Conservation (phyloP, 2,329 filamentous ascomycete genomes). For the Didymella lethalis region DNA sequence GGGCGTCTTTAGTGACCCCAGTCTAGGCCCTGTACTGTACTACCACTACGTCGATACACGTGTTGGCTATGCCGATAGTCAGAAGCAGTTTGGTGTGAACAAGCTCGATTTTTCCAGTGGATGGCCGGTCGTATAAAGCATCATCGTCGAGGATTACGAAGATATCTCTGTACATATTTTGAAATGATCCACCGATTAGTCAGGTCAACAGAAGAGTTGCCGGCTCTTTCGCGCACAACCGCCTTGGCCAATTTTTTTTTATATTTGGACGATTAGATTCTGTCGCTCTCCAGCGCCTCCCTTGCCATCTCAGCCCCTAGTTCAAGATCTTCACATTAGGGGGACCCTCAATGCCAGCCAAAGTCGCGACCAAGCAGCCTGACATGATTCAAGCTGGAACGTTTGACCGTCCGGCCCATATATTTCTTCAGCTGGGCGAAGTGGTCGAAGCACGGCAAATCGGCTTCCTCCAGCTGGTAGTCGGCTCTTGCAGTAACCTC, state of each 20-base stretch:
- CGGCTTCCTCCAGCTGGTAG: background rate
- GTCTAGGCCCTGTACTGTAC: constrained; percentile 42
- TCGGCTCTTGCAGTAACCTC: background rate
- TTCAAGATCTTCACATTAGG: background rate
- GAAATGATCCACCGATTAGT: background rate
- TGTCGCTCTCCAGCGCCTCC: background rate
- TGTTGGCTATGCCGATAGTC: constrained; percentile 57
- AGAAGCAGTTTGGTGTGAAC: constrained; percentile 60
- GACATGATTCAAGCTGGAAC: background rate
- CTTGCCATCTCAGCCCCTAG: background rate
- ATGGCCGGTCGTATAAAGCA: constrained; percentile 49
- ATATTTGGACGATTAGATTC: background rate
- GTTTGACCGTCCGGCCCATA: background rate
- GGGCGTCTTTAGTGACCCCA: constrained; percentile 56
- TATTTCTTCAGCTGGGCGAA: background rate
- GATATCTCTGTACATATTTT: background rate
- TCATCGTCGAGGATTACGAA: background rate
- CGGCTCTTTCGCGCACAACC: background rate
- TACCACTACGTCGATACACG: constrained; percentile 51
- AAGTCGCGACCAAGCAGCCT: background rate
- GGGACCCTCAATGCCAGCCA: background rate
- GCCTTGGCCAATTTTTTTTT: background rate
- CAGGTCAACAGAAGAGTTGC: background rate
- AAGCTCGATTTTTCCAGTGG: constrained; percentile 54
- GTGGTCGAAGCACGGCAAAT: background rate